These are phyloP conservation scores for Neofusicoccum ribis DNA, from an alignment of 2,329 filamentous ascomycete genomes.

Conservation along the genomic window DNA sequence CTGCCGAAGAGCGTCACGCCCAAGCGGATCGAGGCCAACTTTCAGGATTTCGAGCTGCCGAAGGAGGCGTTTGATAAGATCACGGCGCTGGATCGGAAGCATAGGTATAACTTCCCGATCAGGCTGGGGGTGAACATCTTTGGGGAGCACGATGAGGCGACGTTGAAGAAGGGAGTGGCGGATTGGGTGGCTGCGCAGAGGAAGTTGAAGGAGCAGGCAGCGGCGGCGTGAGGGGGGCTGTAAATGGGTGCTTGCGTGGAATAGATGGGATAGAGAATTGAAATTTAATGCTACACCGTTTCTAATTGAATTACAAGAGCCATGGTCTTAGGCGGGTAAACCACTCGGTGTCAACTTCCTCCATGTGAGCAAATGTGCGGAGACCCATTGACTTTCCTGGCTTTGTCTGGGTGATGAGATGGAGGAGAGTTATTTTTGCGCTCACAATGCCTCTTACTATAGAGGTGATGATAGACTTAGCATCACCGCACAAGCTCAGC, in stretches of 20 bases:
- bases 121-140: conserved; percentile 19
- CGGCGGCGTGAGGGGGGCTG: neutral
- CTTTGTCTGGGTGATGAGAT: too few species aligned
- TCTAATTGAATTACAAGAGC: too few species aligned
- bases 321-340: too few species aligned
- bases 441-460: neutral
- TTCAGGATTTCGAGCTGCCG: conserved; percentile 35
- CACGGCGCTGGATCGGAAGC: conserved; percentile 36
- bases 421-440: too few species aligned
- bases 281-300: too few species aligned
- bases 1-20: conserved; percentile 66
- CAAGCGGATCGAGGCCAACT: conserved; percentile 32
- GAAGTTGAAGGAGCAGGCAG: conserved; percentile 19
- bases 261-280: neutral
- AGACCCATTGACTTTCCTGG: too few species aligned
- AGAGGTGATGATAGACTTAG: neutral
- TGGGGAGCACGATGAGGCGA: conserved; percentile 16
- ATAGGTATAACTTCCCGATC: conserved; percentile 32
- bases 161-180: conserved; percentile 31
- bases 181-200: conserved; percentile 39
- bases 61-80: conserved; percentile 33
- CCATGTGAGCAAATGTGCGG: too few species aligned
- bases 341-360: too few species aligned
- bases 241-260: neutral
- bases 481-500: neutral